phyloP scores from a whole-genome alignment of 805 yeast genomes.

The Lipomyces anomalus region DNA sequence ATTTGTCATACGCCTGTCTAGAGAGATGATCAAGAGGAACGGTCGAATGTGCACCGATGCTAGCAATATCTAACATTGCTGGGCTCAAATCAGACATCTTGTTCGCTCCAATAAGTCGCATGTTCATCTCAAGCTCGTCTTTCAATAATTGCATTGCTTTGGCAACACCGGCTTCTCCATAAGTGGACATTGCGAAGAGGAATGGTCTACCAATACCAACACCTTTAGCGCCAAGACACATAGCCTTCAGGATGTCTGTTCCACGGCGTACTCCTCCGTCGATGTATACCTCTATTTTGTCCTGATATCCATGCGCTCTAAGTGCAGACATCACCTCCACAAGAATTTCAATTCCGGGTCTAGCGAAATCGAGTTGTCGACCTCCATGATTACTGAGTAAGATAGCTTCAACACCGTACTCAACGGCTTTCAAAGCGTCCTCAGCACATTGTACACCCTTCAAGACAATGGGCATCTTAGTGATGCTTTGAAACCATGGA shows the following conservation, averaged over 20 bases:
- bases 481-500: conserved; percentile 47
- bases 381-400: conserved; percentile 88
- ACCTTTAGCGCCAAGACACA: conserved; percentile 71
- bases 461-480: conserved; percentile 61
- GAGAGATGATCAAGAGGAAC: conserved; percentile 55
- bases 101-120: conserved; percentile 73
- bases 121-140: conserved; percentile 67
- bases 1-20: conserved; percentile 49
- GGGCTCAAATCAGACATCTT: conserved; percentile 55
- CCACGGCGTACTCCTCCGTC: conserved; percentile 80
- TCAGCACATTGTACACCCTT: conserved; percentile 84
- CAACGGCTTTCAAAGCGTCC: conserved; percentile 68
- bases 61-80: conserved; percentile 52
- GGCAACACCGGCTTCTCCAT: conserved; percentile 68
- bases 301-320: conserved; percentile 30
- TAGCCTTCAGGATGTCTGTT: conserved; percentile 68
- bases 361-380: conserved; percentile 74
- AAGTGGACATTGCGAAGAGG: conserved; percentile 70
- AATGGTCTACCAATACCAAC: conserved; percentile 74
- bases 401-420: conserved; percentile 69
- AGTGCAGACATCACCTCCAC: conserved; percentile 60
- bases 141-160: conserved; percentile 61
- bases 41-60: conserved; percentile 36
- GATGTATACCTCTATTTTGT: conserved; percentile 55
- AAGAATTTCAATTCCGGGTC: conserved; percentile 65